Base-by-base conservation (phyloP, 768 basidiomycete species). In the Tylopilus sp. region DNA sequence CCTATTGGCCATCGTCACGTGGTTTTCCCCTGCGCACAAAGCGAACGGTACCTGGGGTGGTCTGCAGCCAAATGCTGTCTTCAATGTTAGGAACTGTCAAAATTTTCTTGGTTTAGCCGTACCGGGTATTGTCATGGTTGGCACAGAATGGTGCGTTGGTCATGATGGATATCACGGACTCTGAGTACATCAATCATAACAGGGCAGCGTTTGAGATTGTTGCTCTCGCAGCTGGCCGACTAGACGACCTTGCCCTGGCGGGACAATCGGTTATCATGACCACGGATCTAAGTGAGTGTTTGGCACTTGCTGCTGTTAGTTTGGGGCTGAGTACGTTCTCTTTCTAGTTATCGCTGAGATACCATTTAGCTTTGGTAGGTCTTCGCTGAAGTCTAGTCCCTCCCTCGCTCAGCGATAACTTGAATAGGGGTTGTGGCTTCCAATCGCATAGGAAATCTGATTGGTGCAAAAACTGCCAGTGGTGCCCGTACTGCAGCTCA, bases 191-290 rank as follows among this genome's bases (percentile, higher is more conserved):
- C 29, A n/a, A 53, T 36, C 36, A 55, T 42, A 40, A 53, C 38
- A 88, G 87, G 87, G 85, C 84, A 40, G 85, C 87, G 1, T 91
- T 90, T 58, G 89, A 91, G 63, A 87, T 90, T 34, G 88, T 90
- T 11, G 86, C 89, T 5, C 72, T 91, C 24, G 85, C 86, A 17
- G 89, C 89, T 4, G 89, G 87, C 5, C 76, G 81, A 19, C 73
- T 91, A 4, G 88, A 87, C 9, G 63, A 77, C n/a, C 64, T 86
- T 30, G 73, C 86, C 1, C 75, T 90, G 31, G 86, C 86, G 4
- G 87, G 86, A 2, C 89, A 91, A 59, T 84, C 85, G 0, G 82
- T 87, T 41, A 87, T 89, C 50, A 89, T 89, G 85, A 89, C 86
- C 17, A 81, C 84, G 6, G 89, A 91, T 62, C 86, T 87, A 69